Conservation (phyloP, 1,284 basidiomycete genomes). For the Veloporphyrellus conicus region DNA sequence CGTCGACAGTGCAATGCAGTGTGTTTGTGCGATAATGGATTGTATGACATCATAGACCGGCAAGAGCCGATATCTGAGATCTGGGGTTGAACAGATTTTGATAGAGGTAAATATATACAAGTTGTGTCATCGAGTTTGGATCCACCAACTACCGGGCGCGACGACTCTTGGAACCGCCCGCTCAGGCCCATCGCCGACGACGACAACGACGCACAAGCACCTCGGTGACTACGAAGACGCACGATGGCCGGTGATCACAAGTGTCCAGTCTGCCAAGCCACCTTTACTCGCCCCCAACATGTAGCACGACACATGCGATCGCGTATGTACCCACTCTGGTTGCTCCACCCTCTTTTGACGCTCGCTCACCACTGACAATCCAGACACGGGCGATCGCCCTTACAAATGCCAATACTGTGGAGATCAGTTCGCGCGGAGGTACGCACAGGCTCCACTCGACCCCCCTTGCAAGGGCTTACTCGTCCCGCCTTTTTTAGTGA, state of each 20-base stretch:
- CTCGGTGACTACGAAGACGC: not conserved
- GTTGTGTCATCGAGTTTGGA: constrained; percentile 33
- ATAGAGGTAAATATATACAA: constrained; percentile 37
- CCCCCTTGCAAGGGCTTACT: not conserved
- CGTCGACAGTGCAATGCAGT: not conserved
- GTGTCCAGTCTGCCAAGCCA: constrained; percentile 80
- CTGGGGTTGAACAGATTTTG: constrained; percentile 29
- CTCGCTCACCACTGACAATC: too few species aligned
- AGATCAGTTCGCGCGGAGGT: constrained; percentile 86
- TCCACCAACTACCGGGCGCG: constrained; percentile 24
- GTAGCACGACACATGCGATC: constrained; percentile 87
- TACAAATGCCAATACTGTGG: constrained; percentile 88
- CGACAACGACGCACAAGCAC: not conserved
- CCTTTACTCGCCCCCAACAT: constrained; percentile 86
- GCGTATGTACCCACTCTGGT: constrained; percentile 51
- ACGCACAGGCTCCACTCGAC: constrained; percentile 19
- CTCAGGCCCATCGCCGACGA: constrained; percentile 11
- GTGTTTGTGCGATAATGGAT: constrained; percentile 10
- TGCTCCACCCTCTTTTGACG: constrained; percentile 9
- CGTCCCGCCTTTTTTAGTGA: constrained; percentile 47
- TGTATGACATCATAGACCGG: constrained; percentile 34
- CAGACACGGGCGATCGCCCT: constrained; percentile 88
- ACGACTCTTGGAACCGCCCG: constrained; percentile 6
- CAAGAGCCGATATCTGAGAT: constrained; percentile 32
- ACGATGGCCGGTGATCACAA: constrained; percentile 67